Base-by-base conservation (phyloP, 2,329 filamentous ascomycete species). In the Trichoderma citrinoviride region DNA sequence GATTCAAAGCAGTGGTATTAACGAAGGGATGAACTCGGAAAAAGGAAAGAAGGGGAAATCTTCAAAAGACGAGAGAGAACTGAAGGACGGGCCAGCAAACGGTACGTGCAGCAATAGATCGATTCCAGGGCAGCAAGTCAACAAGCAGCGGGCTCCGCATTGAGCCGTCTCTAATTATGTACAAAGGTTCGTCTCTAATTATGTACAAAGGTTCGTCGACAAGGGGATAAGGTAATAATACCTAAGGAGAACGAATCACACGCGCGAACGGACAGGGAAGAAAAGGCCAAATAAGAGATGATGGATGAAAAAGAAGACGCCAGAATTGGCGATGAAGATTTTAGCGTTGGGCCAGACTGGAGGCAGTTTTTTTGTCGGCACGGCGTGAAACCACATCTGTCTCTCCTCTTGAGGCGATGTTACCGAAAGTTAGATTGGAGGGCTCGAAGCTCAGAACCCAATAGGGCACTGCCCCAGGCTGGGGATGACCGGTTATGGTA, bases 111-210 rank as follows among this genome's bases (percentile, higher is more conserved):
- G 37, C 55, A 60, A 57, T 44, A 64, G 61, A 65, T 65, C 64
- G 64, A 65, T 65, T 57, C 53, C 37, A 27, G 55, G 54, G 7
- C 57, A 57, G 64, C 64, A 65, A 65, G 64, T 65, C 49, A 61
- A 33, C 49, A 41, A 37, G 49, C 49, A 56, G 43, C 60, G 49
- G 58, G 49, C 49, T 62, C 60, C 60, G 60, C 60, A 53, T 53
- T 62, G 60, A 62, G 60, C 60, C 60, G 60, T 62, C 46, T 54
- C 53, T 62, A 54, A 46, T 17, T 54, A 37, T 37, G 33, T 37
- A 37, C 33, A 37, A 7, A 8, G 7, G 29, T 29, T 29, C 29
- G 29, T 29, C 46, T 54, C 53, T 62, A 54, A 46, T 17, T 54
- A 37, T 37, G 33, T 37, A 37, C 33, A 37, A 7, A 8, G 7